Evolutionary conservation across 2,329 filamentous ascomycete species (phyloP).

Genomic region (Neocatenulostroma microsporum): DNA sequence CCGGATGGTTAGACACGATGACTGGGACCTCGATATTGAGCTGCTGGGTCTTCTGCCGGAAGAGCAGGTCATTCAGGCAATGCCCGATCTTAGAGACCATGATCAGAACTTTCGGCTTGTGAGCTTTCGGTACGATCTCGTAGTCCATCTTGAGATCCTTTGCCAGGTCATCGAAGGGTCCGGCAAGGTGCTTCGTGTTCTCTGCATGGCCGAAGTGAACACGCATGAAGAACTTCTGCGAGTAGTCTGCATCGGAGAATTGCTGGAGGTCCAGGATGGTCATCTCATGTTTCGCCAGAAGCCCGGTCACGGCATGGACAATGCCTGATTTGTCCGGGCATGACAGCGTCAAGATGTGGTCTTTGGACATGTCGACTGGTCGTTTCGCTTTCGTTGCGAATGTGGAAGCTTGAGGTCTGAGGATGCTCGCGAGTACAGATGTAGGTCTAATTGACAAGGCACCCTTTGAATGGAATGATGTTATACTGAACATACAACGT

Average conservation of each 20-base stretch:
- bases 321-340: conserved; percentile 81
- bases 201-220: conserved; percentile 65
- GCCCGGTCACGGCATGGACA: conserved; percentile 72
- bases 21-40: conserved; percentile 67
- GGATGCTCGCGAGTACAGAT: too few species aligned
- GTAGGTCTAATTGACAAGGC: too few species aligned
- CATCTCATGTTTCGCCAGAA: conserved; percentile 64
- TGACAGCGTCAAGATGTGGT: conserved; percentile 70
- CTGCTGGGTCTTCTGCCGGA: conserved; percentile 67
- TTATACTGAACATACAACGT: too few species aligned
- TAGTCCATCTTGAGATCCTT: conserved; percentile 60
- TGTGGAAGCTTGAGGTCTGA: too few species aligned
- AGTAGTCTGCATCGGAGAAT: conserved; percentile 66
- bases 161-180: conserved; percentile 55
- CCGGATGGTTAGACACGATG: conserved; percentile 75
- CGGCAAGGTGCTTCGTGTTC: conserved; percentile 43
- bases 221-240: conserved; percentile 78
- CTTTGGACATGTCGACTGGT: conserved; percentile 24
- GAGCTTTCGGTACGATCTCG: conserved; percentile 58
- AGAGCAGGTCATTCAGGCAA: conserved; percentile 76
- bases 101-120: conserved; percentile 70
- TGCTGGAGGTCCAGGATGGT: conserved; percentile 82
- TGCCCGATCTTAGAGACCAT: conserved; percentile 88
- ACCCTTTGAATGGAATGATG: too few species aligned
- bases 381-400: conserved; percentile 1